Conservation (phyloP, 352 stramenopile species). For the Globisporangium uncinulatum region DNA sequence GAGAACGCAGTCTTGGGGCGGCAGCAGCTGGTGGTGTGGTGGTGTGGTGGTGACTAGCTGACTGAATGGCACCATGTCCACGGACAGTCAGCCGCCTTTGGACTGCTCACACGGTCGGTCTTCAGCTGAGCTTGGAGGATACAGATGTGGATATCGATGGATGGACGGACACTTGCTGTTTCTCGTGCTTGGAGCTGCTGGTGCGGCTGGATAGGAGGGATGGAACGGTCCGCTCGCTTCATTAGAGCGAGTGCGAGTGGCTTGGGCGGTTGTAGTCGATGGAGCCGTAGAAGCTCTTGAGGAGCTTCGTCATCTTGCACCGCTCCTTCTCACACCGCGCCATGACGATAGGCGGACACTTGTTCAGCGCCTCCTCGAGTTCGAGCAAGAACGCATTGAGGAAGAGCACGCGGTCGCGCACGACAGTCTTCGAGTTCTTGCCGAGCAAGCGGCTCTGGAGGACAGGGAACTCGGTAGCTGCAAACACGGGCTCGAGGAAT, state of each 20-base stretch:
- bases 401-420: slow-evolving; percentile 70
- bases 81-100: too few relatives aligned
- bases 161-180: neutral
- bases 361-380: slow-evolving; percentile 69
- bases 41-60: too few relatives aligned
- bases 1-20: too few relatives aligned
- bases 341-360: slow-evolving; percentile 70
- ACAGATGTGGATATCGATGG: slow-evolving; percentile 1
- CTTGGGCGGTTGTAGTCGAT: slow-evolving; percentile 35
- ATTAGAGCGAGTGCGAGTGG: slow-evolving; percentile 49
- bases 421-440: slow-evolving; percentile 80
- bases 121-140: neutral
- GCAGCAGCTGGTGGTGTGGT: neutral
- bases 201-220: neutral
- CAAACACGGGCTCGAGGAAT: slow-evolving; percentile 68
- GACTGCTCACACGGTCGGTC: too few relatives aligned
- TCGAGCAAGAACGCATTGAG: slow-evolving; percentile 78
- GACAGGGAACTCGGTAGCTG: slow-evolving; percentile 67
- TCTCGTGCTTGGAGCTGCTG: neutral
- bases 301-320: slow-evolving; percentile 79
- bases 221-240: neutral
- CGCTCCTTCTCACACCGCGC: slow-evolving; percentile 70
- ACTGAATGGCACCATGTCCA: too few relatives aligned
- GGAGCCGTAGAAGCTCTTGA: slow-evolving; percentile 85
- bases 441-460: slow-evolving; percentile 64